Evolutionary conservation across 305 asterid species (phyloP), one percentile per base, ranked within the genome.

Genomic region (Lippia alba): DNA sequence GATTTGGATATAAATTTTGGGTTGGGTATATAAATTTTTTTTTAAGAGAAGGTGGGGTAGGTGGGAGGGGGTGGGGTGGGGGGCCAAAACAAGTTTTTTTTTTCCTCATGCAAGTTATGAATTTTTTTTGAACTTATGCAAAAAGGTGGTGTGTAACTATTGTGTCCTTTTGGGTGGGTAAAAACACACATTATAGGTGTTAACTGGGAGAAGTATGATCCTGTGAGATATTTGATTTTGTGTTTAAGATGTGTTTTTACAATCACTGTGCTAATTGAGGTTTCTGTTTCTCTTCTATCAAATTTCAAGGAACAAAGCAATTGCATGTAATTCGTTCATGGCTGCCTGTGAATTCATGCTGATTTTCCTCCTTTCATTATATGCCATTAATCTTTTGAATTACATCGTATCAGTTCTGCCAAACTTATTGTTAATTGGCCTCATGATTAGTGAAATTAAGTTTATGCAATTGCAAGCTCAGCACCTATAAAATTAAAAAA

Each of bases 201-300:
- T 61, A 40, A 41, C 16, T 61, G 53, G 32, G 58, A 53, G 18
- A 55, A 18, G 14, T 30, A 1, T 53, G 8, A 49, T 16, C 16
- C 53, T 39, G 17, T 56, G 64, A 41, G 53, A 36, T 50, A 40
- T 15, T 34, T 40, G 56, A 18, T 40, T 20, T 18, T 6, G 12
- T 51, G 61, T 19, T 24, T 16, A 51, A 66, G 33, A 66, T 66
- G 18, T 66, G 61, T 40, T 53, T 39, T 53, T 53, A 36, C 48
- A 32, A 11, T 41, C 24, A 53, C 49, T 49, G 32, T 15, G 9
- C n/a, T 10, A 24, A 4, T 33, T 50, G 17, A 32, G 16, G 33
- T n/a, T 49, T 24, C 30, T 24, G 30, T 24, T 24, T 24, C 30
- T 24, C 30, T 24, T n/a, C 30, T 24, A 24, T 24, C 30, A 24